Evolutionary conservation across 257 asterid species (phyloP), one percentile per base, ranked within the genome.

Genomic region (Fraxinus excelsior): DNA sequence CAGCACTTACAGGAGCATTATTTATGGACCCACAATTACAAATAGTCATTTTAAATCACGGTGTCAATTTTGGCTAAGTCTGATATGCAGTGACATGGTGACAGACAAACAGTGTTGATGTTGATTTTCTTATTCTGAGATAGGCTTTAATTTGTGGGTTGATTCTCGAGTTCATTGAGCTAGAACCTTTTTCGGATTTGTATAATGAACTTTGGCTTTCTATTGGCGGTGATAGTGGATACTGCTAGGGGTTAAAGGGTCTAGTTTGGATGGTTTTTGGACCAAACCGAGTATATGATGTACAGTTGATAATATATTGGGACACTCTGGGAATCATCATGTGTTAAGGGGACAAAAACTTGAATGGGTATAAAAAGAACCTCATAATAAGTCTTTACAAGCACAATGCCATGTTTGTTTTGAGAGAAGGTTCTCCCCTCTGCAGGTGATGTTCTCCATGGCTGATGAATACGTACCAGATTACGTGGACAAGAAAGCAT

Each of bases 381-480:
- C 29, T 58, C 66, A 8, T 58, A 6, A 58, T 21, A 10, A 14
- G 23, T 19, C 16, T 26, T 51, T 38, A 37, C 25, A 51, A 73
- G 29, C 42, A 32, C 38, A 67, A 49, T 64, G 25, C 35, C 49
- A 64, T 72, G 66, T 58, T 21, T 58, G 66, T 7, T 58, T n/a
- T 58, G 29, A 58, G 66, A 23, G 28, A 21, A 23, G 26, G 18
- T 7, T 62, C 18, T 25, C 18, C 18, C 64, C 11, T 13, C n/a
- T 76, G 81, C 78, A 93, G 99, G 88, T 95, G 76, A 93, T 93
- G 80, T 95, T 95, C 77, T 95, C 99, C 80, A 91, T 95, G 99
- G 94, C 80, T 3, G 99, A 95, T 11, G 98, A 95, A 76, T 86
- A 88, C 44, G 90, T 95, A 38, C 99, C 98, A 0, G 97, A 89